Conservation (phyloP, 805 yeast genomes). For the Candida endomychidarum region DNA sequence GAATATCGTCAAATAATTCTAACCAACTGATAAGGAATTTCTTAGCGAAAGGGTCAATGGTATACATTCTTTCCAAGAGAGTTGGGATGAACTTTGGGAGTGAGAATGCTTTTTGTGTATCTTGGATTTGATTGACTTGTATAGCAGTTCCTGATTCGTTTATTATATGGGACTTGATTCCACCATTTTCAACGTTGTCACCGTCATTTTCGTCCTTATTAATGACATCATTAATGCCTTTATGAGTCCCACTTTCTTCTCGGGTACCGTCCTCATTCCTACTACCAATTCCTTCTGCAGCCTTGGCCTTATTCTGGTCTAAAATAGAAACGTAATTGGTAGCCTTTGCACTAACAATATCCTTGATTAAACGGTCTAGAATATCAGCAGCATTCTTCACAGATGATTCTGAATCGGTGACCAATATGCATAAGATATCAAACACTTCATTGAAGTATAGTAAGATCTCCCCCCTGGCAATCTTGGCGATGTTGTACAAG, state of each 20-base stretch:
- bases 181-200: constrained; percentile 13
- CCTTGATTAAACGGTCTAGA: constrained; percentile 85
- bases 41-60: constrained; percentile 88
- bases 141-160: constrained; percentile 59
- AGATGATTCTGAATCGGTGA: constrained; percentile 86
- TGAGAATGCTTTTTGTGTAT: constrained; percentile 69
- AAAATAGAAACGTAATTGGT: constrained; percentile 79
- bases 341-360: constrained; percentile 92
- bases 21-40: constrained; percentile 93
- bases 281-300: background rate
- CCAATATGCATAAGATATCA: constrained; percentile 85
- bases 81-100: constrained; percentile 86
- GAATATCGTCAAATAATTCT: constrained; percentile 86
- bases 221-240: no score
- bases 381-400: constrained; percentile 96
- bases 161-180: constrained; percentile 41
- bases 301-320: constrained; percentile 31
- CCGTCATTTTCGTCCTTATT: no score
- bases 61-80: constrained; percentile 86
- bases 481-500: constrained; percentile 91
- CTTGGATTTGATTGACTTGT: constrained; percentile 60
- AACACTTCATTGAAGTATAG: constrained; percentile 91
- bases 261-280: no score
- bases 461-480: constrained; percentile 92
- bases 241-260: no score